phyloP scores from a whole-genome alignment of 768 basidiomycete species.

The Harrya chromipes region DNA sequence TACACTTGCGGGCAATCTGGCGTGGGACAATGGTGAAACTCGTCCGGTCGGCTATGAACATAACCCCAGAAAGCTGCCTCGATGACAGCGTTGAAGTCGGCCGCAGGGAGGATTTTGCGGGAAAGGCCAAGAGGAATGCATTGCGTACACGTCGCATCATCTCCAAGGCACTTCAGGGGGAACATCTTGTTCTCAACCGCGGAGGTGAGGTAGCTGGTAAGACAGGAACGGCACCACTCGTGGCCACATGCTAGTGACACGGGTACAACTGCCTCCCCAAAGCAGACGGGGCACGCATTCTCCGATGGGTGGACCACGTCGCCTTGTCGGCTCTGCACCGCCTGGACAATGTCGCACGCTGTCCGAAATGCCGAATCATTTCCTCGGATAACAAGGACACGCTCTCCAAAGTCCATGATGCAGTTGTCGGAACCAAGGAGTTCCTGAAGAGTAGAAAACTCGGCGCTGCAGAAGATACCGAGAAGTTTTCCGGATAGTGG shows the following conservation, averaged over 20 bases:
- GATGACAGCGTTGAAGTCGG: constrained; percentile 53
- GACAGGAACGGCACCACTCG: constrained; percentile 61
- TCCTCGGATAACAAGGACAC: constrained; percentile 54
- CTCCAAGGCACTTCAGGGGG: constrained; percentile 71
- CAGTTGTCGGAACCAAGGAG: constrained; percentile 59
- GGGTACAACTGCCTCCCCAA: constrained; percentile 51
- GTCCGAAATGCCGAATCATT: constrained; percentile 34
- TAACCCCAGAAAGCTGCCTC: constrained; percentile 61
- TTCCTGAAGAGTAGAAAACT: constrained; percentile 43
- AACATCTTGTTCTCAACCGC: constrained; percentile 57
- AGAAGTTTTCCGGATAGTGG: constrained; percentile 46
- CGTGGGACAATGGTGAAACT: constrained; percentile 75
- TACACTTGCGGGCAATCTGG: constrained; percentile 78
- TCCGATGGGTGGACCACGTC: constrained; percentile 19
- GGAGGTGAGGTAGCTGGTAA: constrained; percentile 55
- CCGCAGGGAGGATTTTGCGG: constrained; percentile 45
- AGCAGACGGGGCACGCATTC: constrained; percentile 65
- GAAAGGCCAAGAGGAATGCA: constrained; percentile 55
- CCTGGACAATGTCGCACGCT: constrained; percentile 42
- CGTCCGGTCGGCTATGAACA: constrained; percentile 54
- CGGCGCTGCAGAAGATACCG: constrained; percentile 44
- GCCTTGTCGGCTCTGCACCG: constrained; percentile 34
- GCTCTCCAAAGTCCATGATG: constrained; percentile 41
- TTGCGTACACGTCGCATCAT: constrained; percentile 54
- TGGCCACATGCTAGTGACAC: constrained; percentile 63